Evolutionary conservation across 169 alveolate species (phyloP).

Genomic region (Plasmodium gallinaceum): DNA sequence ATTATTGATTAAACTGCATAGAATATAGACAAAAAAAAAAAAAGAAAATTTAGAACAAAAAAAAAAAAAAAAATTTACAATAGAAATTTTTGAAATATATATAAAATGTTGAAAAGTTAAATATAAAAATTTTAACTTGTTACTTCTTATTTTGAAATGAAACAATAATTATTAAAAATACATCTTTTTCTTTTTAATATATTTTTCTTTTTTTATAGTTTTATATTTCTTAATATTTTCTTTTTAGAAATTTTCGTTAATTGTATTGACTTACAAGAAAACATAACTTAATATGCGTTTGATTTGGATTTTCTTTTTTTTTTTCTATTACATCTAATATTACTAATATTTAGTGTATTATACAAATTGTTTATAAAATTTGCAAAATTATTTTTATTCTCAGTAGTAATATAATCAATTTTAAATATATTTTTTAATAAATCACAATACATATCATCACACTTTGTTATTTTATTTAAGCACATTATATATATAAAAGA

Average conservation of each 20-base stretch:
- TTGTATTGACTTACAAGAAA: not conserved
- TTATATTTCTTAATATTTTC: not conserved
- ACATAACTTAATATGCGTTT: too few relatives aligned
- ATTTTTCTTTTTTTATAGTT: too few relatives aligned
- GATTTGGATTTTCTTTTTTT: not conserved
- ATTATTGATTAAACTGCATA: too few relatives aligned
- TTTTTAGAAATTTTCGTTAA: not conserved
- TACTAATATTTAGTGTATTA: not conserved
- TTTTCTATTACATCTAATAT: not conserved
- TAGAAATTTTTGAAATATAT: too few relatives aligned
- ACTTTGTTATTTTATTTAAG: constrained; percentile 17
- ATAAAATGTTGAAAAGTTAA: too few relatives aligned
- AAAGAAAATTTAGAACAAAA: too few relatives aligned
- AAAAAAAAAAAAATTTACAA: too few relatives aligned
- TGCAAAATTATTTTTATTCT: not conserved
- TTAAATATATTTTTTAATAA: constrained; percentile 24
- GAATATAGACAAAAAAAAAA: too few relatives aligned
- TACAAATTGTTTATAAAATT: constrained; percentile 1
- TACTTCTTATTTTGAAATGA: too few relatives aligned
- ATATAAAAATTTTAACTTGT: too few relatives aligned
- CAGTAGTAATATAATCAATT: constrained; percentile 1
- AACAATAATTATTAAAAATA: too few relatives aligned
- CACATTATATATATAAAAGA: constrained; percentile 35
- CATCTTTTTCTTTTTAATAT: too few relatives aligned
- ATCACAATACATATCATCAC: constrained; percentile 18